phyloP scores from a whole-genome alignment of 148 eudicot species.

The Euryodendron excelsum region DNA sequence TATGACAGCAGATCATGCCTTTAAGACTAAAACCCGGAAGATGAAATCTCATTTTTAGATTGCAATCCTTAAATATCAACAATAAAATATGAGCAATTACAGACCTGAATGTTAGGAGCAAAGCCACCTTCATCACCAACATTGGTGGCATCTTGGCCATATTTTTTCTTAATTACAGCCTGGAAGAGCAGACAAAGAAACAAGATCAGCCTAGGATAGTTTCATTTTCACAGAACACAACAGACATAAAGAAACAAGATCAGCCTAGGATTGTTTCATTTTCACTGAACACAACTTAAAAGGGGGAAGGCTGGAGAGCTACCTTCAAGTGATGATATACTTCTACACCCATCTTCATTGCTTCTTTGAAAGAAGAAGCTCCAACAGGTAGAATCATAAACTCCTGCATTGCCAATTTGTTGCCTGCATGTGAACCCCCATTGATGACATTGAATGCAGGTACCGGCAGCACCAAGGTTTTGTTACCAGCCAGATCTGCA shows the following conservation, averaged over 20 bases:
- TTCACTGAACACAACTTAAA: background rate
- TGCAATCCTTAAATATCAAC: background rate
- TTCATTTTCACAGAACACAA: too few relatives aligned
- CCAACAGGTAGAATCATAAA: conserved; percentile 94
- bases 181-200: too few relatives aligned
- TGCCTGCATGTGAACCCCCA: conserved; percentile 98
- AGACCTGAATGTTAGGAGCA: conserved; percentile 95
- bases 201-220: too few relatives aligned
- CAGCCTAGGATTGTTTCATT: background rate
- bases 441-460: conserved; percentile 99
- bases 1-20: too few relatives aligned
- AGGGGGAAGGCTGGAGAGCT: background rate
- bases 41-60: background rate
- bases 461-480: conserved; percentile 81
- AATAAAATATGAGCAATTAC: background rate
- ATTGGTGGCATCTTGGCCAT: conserved; percentile 98
- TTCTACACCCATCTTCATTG: conserved; percentile 98
- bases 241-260: conserved; percentile 4
- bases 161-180: conserved; percentile 98
- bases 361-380: conserved; percentile 86
- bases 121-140: conserved; percentile 99
- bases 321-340: conserved; percentile 94
- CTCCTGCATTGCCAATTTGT: conserved; percentile 98
- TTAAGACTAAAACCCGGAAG: background rate
- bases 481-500: conserved; percentile 87